phyloP scores from a whole-genome alignment of 257 asterid species.

The Petunia secreta region DNA sequence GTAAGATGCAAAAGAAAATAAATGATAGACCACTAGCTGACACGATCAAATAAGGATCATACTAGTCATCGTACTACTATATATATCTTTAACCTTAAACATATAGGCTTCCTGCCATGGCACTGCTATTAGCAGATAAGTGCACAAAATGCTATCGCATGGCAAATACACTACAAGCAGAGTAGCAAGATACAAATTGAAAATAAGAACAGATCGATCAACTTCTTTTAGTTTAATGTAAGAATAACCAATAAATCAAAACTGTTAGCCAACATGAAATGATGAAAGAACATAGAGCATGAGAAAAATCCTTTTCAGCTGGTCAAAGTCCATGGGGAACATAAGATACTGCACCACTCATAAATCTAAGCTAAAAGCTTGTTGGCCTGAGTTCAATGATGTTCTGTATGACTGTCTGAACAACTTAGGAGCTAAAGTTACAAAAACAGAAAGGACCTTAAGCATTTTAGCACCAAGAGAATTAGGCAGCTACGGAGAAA shows the following conservation, averaged over 20 bases:
- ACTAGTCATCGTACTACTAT: background rate
- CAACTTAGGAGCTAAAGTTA: background rate
- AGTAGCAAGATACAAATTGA: too few relatives aligned
- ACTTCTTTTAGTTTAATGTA: too few relatives aligned
- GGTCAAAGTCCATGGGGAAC: too few relatives aligned
- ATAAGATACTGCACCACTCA: too few relatives aligned
- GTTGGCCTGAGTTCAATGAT: background rate
- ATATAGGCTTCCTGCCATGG: background rate
- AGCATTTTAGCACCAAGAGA: constrained; percentile 13
- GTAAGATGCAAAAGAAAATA: background rate
- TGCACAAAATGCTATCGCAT: too few relatives aligned
- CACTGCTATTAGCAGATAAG: background rate
- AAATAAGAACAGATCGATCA: too few relatives aligned
- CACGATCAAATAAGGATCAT: constrained; percentile 16
- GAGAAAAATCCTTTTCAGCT: too few relatives aligned
- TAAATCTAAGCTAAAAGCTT: background rate
- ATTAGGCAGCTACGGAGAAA: constrained; percentile 1
- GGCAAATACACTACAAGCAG: too few relatives aligned
- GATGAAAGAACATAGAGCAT: too few relatives aligned
- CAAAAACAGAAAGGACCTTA: background rate
- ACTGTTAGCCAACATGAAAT: too few relatives aligned
- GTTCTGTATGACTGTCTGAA: background rate
- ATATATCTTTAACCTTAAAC: constrained; percentile 10
- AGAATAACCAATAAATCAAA: too few relatives aligned
- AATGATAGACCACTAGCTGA: background rate